Evolutionary conservation across 176 grass and related monocot genomes (phyloP).

Genomic region (Eragrostis nindensis): DNA sequence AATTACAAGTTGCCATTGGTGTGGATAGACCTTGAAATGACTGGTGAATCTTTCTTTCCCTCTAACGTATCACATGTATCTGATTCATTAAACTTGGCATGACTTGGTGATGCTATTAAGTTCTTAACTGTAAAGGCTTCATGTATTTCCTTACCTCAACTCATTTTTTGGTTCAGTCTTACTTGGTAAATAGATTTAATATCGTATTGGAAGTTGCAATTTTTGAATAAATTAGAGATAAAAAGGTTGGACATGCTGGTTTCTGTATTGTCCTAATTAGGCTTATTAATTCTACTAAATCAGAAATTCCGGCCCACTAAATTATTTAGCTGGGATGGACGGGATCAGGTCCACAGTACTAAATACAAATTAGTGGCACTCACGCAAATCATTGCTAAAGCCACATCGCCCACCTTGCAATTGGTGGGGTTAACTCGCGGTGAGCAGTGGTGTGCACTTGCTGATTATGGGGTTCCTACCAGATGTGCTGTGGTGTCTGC

Average conservation of each 20-base stretch:
- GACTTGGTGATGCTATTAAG: not conserved
- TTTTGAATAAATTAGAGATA: not conserved
- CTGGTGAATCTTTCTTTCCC: not conserved
- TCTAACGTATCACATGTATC: not conserved
- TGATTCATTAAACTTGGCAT: conserved; percentile 5
- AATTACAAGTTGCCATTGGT: not conserved
- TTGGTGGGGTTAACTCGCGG: too few species aligned
- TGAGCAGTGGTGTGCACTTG: too few species aligned
- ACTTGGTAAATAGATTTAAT: not conserved
- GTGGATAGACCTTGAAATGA: conserved; percentile 1
- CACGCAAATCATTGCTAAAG: not conserved
- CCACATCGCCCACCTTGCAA: not conserved
- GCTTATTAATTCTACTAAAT: not conserved
- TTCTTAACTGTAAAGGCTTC: not conserved
- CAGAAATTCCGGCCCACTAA: not conserved
- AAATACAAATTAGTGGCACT: not conserved
- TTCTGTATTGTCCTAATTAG: not conserved
- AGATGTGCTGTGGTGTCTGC: not conserved
- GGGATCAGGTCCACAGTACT: not conserved
- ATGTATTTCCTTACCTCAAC: not conserved
- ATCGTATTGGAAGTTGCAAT: not conserved
- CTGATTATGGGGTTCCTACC: too few species aligned
- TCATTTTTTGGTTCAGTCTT: not conserved
- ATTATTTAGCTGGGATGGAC: not conserved
- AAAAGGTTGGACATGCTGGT: not conserved